Percentiles rank a stretch among this genome's conserved stretches.
Evolutionary conservation across 2,329 filamentous ascomycete genomes (phyloP).

Genomic region (Acephala macrosclerotiorum): DNA sequence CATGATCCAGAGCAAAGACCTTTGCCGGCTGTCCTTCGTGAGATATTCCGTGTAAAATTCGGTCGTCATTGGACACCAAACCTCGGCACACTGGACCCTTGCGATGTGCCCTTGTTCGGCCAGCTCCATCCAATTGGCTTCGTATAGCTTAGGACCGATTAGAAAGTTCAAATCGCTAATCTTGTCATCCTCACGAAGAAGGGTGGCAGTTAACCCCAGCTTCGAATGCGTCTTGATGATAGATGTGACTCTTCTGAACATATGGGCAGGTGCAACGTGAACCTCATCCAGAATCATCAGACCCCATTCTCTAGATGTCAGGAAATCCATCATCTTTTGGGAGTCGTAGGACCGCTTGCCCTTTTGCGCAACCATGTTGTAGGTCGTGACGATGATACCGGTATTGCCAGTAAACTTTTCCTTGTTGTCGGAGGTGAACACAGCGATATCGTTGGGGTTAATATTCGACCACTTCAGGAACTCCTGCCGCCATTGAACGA

Average conservation of each 20-base stretch:
- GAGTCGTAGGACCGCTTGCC: conserved; percentile 89
- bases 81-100: conserved; percentile 95
- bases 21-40: conserved; percentile 70
- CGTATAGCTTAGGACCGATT: conserved; percentile 96
- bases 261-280: conserved; percentile 95
- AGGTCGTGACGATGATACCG: conserved; percentile 96
- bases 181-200: conserved; percentile 97
- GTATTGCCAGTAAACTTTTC: conserved; percentile 85
- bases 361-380: conserved; percentile 97
- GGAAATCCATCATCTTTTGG: conserved; percentile 96
- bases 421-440: conserved; percentile 96
- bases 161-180: conserved; percentile 97
- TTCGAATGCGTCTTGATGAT: conserved; percentile 96
- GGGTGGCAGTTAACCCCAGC: conserved; percentile 89
- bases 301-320: conserved; percentile 91
- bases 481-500: conserved; percentile 94
- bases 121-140: conserved; percentile 99
- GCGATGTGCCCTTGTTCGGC: conserved; percentile 97
- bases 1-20: conserved; percentile 87
- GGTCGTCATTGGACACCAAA: conserved; percentile 99
- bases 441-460: conserved; percentile 88
- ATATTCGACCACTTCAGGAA: conserved; percentile 99
- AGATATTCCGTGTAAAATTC: conserved; percentile 98
- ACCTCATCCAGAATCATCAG: conserved; percentile 97
- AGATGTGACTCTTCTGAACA: conserved; percentile 93